Evolutionary conservation across 257 asterid species (phyloP).

Genomic region (Solanum infundibuliforme): DNA sequence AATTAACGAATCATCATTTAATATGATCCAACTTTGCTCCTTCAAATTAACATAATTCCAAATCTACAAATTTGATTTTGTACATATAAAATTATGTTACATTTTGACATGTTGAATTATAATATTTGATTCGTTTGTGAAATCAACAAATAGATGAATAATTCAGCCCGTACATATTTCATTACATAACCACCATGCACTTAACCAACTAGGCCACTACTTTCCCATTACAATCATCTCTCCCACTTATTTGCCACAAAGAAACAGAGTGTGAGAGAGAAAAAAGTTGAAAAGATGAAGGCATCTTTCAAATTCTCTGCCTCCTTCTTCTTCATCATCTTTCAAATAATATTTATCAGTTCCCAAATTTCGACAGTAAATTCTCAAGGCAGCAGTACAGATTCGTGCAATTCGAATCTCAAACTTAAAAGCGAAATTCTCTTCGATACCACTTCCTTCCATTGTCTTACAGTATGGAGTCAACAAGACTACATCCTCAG

Average conservation of each 20-base stretch:
- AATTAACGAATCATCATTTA: not conserved
- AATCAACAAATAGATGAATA: not conserved
- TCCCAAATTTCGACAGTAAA: conserved; percentile 9
- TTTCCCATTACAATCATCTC: not conserved
- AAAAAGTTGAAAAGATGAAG: conserved; percentile 12
- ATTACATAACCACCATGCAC: not conserved
- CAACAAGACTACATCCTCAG: conserved; percentile 59
- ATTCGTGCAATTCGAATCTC: conserved; percentile 48
- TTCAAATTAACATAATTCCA: not conserved
- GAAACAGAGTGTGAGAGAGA: not conserved
- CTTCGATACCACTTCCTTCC: conserved; percentile 48
- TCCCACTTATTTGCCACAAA: not conserved
- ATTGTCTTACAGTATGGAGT: conserved; percentile 53
- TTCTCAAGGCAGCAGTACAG: conserved; percentile 33
- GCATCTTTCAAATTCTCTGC: conserved; percentile 6
- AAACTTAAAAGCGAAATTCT: conserved; percentile 19
- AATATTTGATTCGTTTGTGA: not conserved
- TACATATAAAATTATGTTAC: not conserved
- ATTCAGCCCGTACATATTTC: not conserved
- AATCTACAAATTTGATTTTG: not conserved
- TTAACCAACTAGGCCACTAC: not conserved
- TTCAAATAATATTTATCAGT: not conserved
- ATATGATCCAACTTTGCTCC: not conserved
- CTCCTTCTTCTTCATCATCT: not conserved
- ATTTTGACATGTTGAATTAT: not conserved